A percentile compares a stretch with the other conserved stretches of the same genome.
phyloP scores from a whole-genome alignment of 2,329 filamentous ascomycete genomes.

The Trichoderma sp. region DNA sequence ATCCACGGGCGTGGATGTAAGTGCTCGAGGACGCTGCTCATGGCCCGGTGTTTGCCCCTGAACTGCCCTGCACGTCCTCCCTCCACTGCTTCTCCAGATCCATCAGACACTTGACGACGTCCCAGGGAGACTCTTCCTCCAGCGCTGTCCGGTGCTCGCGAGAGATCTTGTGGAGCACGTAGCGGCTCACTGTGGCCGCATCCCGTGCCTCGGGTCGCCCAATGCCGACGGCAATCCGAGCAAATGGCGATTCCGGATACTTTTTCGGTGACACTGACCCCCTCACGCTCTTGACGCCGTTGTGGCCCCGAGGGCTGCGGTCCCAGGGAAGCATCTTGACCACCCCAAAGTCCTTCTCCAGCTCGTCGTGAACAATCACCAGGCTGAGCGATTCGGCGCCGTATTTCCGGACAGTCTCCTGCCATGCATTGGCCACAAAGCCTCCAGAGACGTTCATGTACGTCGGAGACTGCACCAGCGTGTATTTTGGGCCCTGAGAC shows the following conservation, averaged over 20 bases:
- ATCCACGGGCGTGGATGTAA: neutral
- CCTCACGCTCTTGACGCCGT: constrained; percentile 71
- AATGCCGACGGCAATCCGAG: constrained; percentile 79
- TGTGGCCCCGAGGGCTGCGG: constrained; percentile 69
- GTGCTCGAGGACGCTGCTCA: neutral
- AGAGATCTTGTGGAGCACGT: constrained; percentile 74
- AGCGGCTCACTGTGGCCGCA: constrained; percentile 67
- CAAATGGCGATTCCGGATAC: constrained; percentile 50
- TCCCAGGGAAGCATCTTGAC: constrained; percentile 66
- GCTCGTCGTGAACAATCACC: constrained; percentile 85
- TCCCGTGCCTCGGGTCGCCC: constrained; percentile 76
- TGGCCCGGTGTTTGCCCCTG: neutral
- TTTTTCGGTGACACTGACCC: constrained; percentile 49
- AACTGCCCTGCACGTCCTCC: constrained; percentile 16
- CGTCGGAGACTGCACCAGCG: constrained; percentile 72
- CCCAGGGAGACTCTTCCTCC: constrained; percentile 53
- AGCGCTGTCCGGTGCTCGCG: constrained; percentile 53
- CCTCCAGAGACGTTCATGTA: constrained; percentile 85
- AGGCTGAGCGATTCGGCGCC: constrained; percentile 50
- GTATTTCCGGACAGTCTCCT: constrained; percentile 51
- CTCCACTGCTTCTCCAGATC: constrained; percentile 49
- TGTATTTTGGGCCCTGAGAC: constrained; percentile 56
- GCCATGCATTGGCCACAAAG: constrained; percentile 68
- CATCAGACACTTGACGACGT: constrained; percentile 54
- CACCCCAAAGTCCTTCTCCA: constrained; percentile 71